Evolutionary conservation across 805 yeast genomes (phyloP).

Genomic region (Nakazawaea wickerhamii): DNA sequence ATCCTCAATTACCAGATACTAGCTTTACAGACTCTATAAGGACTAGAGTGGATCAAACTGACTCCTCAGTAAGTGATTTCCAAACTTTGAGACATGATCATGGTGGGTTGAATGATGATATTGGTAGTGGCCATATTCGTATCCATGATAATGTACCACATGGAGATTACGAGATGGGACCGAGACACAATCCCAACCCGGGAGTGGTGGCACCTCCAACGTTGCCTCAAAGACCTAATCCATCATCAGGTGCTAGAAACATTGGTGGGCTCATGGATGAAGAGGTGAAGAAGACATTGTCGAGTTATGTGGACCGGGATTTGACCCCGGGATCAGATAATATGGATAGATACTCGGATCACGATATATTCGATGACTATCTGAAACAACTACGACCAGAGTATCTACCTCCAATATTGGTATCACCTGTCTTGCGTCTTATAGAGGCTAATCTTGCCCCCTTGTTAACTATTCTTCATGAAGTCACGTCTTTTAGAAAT

Average conservation of each 20-base stretch:
- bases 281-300: slow-evolving; percentile 5
- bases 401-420: slow-evolving; percentile 26
- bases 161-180: not conserved
- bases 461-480: slow-evolving; percentile 32
- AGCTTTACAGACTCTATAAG: slow-evolving; percentile 1
- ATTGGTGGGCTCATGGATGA: slow-evolving; percentile 9
- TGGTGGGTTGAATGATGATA: slow-evolving; percentile 14
- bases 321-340: slow-evolving; percentile 1
- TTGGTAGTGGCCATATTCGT: slow-evolving; percentile 21
- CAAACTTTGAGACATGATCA: slow-evolving; percentile 15
- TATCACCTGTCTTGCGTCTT: slow-evolving; percentile 25
- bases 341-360: slow-evolving; percentile 14
- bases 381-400: slow-evolving; percentile 20
- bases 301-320: slow-evolving; percentile 2
- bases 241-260: slow-evolving; percentile 15
- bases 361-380: slow-evolving; percentile 28
- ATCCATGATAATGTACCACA: not conserved
- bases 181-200: not conserved
- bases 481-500: slow-evolving; percentile 29
- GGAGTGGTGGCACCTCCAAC: not conserved
- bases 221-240: slow-evolving; percentile 3
- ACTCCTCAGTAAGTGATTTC: slow-evolving; percentile 15
- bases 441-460: slow-evolving; percentile 38
- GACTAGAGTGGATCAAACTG: slow-evolving; percentile 10
- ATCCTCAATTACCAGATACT: slow-evolving; percentile 2